Conservation (phyloP, 2,329 filamentous ascomycete genomes). For the Penicillium rolfsii region DNA sequence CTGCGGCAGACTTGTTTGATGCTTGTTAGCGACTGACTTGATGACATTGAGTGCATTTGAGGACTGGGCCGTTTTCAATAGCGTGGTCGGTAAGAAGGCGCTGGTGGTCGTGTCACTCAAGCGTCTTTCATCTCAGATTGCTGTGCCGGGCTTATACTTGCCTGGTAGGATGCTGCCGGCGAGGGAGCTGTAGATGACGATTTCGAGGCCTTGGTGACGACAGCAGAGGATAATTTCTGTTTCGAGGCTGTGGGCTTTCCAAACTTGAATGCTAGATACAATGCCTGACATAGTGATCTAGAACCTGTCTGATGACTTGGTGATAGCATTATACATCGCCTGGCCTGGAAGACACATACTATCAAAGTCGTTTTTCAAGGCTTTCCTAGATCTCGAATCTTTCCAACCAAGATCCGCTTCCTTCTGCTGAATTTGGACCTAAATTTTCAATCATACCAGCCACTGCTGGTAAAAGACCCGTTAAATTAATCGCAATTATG, state of each 20-base stretch:
- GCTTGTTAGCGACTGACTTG: background rate
- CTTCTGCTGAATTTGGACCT: no score
- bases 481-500: background rate
- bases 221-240: background rate
- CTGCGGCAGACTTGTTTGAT: background rate
- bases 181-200: background rate
- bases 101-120: background rate
- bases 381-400: no score
- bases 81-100: background rate
- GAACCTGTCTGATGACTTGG: background rate
- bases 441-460: background rate
- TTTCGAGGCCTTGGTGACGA: background rate
- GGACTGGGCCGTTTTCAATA: background rate
- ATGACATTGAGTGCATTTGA: background rate
- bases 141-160: background rate
- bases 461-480: background rate
- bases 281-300: background rate
- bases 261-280: background rate
- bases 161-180: background rate
- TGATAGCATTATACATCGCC: background rate
- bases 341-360: no score
- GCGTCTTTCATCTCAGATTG: background rate
- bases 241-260: background rate
- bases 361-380: no score
- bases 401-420: no score